A percentile compares a stretch with the other conserved stretches of the same genome.
These are phyloP conservation scores for Pseudogymnoascus sp. DNA, from an alignment of 2,329 filamentous ascomycete genomes.

Conservation along the genomic window DNA sequence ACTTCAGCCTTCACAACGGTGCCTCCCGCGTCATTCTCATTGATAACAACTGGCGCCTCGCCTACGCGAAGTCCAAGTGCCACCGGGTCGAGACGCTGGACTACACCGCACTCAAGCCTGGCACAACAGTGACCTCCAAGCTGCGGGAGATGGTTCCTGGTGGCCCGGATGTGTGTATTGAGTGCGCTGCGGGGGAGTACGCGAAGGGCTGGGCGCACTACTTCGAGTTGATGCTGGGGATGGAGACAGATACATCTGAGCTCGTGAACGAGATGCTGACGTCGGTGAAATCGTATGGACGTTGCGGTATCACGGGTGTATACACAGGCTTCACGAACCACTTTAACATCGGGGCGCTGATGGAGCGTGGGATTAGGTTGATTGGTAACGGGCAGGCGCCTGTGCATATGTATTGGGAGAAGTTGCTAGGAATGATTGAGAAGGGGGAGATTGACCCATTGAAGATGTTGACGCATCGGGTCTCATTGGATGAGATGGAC, in stretches of 20 bases:
- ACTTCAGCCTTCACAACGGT: conserved; percentile 49
- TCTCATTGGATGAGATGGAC: conserved; percentile 63
- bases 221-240: conserved; percentile 43
- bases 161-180: conserved; percentile 66
- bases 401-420: conserved; percentile 71
- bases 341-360: conserved; percentile 56
- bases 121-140: conserved; percentile 60
- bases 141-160: conserved; percentile 66
- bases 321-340: conserved; percentile 43
- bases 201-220: conserved; percentile 53
- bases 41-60: conserved; percentile 38
- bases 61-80: conserved; percentile 56
- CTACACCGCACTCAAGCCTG: conserved; percentile 50
- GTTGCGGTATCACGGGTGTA: conserved; percentile 50
- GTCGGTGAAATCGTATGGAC: conserved; percentile 42
- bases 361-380: conserved; percentile 55
- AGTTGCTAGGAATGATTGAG: conserved; percentile 60
- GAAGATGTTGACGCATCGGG: conserved; percentile 74
- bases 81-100: conserved; percentile 61
- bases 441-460: conserved; percentile 62
- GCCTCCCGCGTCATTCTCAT: conserved; percentile 54
- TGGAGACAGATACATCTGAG: conserved; percentile 56
- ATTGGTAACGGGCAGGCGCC: conserved; percentile 58
- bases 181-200: conserved; percentile 56
- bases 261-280: conserved; percentile 48